Percentiles rank a stretch among this genome's conserved stretches.
These are phyloP conservation scores for Trichoderma atrobrunneum DNA, from an alignment of 2,329 filamentous ascomycete species.

Conservation along the genomic window DNA sequence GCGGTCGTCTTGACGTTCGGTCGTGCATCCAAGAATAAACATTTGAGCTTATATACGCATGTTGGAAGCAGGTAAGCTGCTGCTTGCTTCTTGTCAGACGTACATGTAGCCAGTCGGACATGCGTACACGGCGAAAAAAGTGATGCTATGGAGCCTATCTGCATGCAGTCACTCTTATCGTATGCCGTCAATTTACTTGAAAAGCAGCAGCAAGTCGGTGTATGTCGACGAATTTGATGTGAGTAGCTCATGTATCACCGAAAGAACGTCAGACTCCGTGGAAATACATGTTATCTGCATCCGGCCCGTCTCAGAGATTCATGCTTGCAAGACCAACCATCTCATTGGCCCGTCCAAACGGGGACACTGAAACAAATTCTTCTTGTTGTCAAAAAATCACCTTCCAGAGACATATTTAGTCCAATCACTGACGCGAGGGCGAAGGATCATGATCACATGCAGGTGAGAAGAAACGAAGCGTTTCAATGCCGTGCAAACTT, in stretches of 20 bases:
- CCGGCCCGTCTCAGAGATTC: not conserved
- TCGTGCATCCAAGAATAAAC: not conserved
- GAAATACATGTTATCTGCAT: not conserved
- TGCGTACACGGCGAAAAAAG: not conserved
- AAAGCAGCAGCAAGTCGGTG: not conserved
- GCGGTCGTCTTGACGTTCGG: not conserved
- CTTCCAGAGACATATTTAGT: not conserved
- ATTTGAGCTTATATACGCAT: not conserved
- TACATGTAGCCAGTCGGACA: not conserved
- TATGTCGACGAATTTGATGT: not conserved
- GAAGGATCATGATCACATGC: not conserved
- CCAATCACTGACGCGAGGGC: not conserved
- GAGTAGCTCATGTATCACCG: not conserved
- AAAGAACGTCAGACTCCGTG: not conserved
- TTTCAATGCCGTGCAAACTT: not conserved
- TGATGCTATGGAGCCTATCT: not conserved
- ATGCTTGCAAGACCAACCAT: too few species aligned
- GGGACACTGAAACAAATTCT: not conserved
- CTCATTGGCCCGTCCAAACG: not conserved
- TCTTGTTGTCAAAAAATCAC: not conserved
- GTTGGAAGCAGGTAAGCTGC: not conserved
- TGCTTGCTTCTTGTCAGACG: not conserved
- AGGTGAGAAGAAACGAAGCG: not conserved
- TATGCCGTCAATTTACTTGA: not conserved
- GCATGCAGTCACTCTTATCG: not conserved